Percentiles rank a stretch among this genome's conserved stretches.
These are phyloP conservation scores for Aspergillus ochraceoroseus DNA, from an alignment of 2,329 filamentous ascomycete species.

Conservation along the genomic window DNA sequence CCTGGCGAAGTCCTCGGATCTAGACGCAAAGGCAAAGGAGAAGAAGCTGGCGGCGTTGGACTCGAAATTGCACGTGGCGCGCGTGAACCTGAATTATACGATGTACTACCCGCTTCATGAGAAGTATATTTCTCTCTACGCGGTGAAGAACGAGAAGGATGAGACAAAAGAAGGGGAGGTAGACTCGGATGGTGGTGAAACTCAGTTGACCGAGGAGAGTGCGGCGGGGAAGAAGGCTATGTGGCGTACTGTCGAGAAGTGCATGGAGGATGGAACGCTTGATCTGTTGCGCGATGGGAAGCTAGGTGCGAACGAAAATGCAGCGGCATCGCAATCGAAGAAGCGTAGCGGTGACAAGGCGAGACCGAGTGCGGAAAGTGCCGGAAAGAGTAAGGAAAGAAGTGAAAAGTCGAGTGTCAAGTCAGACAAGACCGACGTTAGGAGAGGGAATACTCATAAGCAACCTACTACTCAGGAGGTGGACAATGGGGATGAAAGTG, in stretches of 20 bases:
- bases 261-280: slow-evolving; percentile 43
- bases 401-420: slow-evolving; percentile 12
- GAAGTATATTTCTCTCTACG: slow-evolving; percentile 56
- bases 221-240: slow-evolving; percentile 37
- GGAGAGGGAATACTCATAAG: slow-evolving; percentile 10
- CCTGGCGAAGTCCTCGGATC: slow-evolving; percentile 27
- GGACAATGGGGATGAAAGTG: slow-evolving; percentile 30
- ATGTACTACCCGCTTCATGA: slow-evolving; percentile 57
- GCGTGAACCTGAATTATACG: slow-evolving; percentile 60
- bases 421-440: slow-evolving; percentile 7
- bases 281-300: slow-evolving; percentile 42
- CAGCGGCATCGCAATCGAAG: slow-evolving; percentile 2
- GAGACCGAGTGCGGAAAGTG: too few relatives aligned
- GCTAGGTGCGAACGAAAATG: slow-evolving; percentile 23
- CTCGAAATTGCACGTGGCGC: slow-evolving; percentile 44
- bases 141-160: slow-evolving; percentile 34
- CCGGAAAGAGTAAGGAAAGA: slow-evolving; percentile 11
- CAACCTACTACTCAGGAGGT: slow-evolving; percentile 5
- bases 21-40: slow-evolving; percentile 26
- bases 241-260: slow-evolving; percentile 44
- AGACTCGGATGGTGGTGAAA: slow-evolving; percentile 17
- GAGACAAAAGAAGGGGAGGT: slow-evolving; percentile 15
- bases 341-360: slow-evolving; percentile 10
- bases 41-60: slow-evolving; percentile 26
- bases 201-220: slow-evolving; percentile 19